A percentile compares a stretch with the other conserved stretches of the same genome.
Conservation (phyloP, 2,329 filamentous ascomycete genomes). For the Trichophyton benhamiae region DNA sequence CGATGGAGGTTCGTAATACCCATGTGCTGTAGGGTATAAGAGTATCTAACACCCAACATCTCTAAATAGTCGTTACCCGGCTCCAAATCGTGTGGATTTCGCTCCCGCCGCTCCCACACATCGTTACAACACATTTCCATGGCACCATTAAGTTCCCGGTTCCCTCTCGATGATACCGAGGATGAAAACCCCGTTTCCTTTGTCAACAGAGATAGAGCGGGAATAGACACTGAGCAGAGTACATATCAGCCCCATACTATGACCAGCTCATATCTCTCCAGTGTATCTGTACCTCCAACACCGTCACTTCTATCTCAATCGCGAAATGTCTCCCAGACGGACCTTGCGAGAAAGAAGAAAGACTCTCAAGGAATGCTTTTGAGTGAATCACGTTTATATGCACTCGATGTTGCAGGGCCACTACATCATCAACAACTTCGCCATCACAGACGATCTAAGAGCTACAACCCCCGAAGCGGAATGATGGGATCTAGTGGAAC, state of each 20-base stretch:
- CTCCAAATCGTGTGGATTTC: slow-evolving; percentile 22
- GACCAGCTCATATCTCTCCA: slow-evolving; percentile 30
- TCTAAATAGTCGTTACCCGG: slow-evolving; percentile 14
- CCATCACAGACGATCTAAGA: slow-evolving; percentile 9
- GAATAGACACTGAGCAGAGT: slow-evolving; percentile 18
- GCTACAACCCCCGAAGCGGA: slow-evolving; percentile 4
- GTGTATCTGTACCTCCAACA: slow-evolving; percentile 31
- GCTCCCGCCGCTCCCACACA: slow-evolving; percentile 44
- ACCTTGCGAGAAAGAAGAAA: slow-evolving; percentile 23
- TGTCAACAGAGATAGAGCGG: slow-evolving; percentile 10
- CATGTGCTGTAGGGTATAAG: not conserved
- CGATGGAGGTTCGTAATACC: not conserved
- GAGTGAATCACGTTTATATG: slow-evolving; percentile 28
- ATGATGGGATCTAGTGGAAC: slow-evolving; percentile 10
- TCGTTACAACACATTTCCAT: slow-evolving; percentile 49
- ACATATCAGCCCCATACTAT: slow-evolving; percentile 19
- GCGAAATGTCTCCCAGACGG: slow-evolving; percentile 27
- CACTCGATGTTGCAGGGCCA: slow-evolving; percentile 18
- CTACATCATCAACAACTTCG: slow-evolving; percentile 13
- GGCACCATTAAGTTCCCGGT: slow-evolving; percentile 46
- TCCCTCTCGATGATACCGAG: slow-evolving; percentile 37
- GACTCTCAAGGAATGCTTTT: slow-evolving; percentile 23
- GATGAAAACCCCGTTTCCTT: slow-evolving; percentile 24
- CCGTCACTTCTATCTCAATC: slow-evolving; percentile 34
- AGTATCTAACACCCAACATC: not conserved